These are phyloP conservation scores for Phytophthora sp. DNA, from an alignment of 352 stramenopile species.

Conservation along the genomic window DNA sequence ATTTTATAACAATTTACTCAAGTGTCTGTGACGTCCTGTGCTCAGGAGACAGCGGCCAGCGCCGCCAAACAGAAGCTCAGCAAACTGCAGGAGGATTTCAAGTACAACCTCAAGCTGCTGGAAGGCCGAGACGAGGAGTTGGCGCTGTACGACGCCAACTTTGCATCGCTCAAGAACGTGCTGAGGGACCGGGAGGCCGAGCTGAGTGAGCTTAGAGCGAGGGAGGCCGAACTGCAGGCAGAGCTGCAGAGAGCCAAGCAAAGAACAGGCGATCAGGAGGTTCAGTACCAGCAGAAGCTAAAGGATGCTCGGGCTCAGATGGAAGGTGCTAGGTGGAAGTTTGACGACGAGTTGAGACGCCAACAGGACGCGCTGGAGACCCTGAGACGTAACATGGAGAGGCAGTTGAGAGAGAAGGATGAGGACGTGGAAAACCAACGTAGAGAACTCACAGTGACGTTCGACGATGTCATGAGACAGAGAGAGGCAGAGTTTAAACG, in stretches of 20 bases:
- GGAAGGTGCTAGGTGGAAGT: conserved; percentile 74
- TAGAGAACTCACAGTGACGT: conserved; percentile 72
- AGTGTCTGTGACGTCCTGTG: too few species aligned
- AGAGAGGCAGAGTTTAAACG: conserved; percentile 67
- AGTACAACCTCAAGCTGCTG: conserved; percentile 93
- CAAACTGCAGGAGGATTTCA: conserved; percentile 93
- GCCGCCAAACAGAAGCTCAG: conserved; percentile 76
- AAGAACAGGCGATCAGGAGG: conserved; percentile 51
- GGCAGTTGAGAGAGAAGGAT: conserved; percentile 72
- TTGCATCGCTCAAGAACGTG: conserved; percentile 76
- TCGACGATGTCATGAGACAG: conserved; percentile 80
- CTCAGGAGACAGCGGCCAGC: conserved; percentile 45
- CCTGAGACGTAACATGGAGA: conserved; percentile 52
- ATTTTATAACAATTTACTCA: too few species aligned
- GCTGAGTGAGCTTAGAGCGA: conserved; percentile 67
- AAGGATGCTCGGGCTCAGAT: conserved; percentile 76
- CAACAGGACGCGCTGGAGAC: conserved; percentile 71
- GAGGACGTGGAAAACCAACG: conserved; percentile 81
- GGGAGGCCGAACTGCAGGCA: conserved; percentile 55
- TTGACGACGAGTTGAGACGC: conserved; percentile 74
- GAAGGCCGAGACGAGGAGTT: conserved; percentile 92
- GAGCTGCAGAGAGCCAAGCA: conserved; percentile 60
- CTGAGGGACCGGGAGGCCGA: conserved; percentile 78
- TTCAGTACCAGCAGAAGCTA: conserved; percentile 71
- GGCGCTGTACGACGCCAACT: conserved; percentile 86